Base-by-base conservation (phyloP, 495 filamentous ascomycete species). In the Neurospora sp. region DNA sequence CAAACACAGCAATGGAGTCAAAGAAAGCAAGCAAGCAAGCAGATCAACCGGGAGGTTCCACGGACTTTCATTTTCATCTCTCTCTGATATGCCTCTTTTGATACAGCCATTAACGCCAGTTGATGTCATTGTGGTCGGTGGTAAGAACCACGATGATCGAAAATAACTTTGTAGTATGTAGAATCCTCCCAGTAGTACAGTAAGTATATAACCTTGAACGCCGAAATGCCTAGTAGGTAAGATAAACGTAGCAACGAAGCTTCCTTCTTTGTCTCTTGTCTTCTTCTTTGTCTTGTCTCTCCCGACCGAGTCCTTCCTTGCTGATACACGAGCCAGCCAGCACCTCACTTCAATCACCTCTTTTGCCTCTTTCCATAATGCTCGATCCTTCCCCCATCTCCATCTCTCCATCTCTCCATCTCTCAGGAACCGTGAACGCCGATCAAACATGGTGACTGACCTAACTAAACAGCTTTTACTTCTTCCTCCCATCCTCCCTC, bases 401-500 rank as follows among this genome's bases (percentile, higher is more conserved):
- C 3, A 41, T 53, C n/a, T n/a, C n/a, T n/a, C n/a, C n/a, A n/a
- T n/a, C n/a, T n/a, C n/a, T 27, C 9, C 20, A 1, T 8, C 20
- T 27, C 44, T 48, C 8, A 48, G 3, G 7, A 48, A 41, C 40
- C 40, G 14, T 41, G 3, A 35, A 35, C 31, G 31, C 31, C 31
- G 31, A 35, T 35, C 35, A 35, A 35, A 35, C 31, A 35, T 35
- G 31, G 31, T 35, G 31, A 35, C 27, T 22, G 22, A 31, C 27
- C 27, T 31, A 31, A 31, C 27, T 22, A 22, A 27, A 27, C 27
- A 35, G 31, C 3, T 16, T 75, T 75, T 72, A 74, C 80, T 73
- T 79, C 82, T 59, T 76, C 80, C 78, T 81, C 82, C 83, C 73
- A 31, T 79, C 79, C 11, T 74, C 44, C 75, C 82, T 85, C 79